phyloP scores from a whole-genome alignment of 192 early-diverging fungal genomes.

The Gryganskiella cystojenkinii region DNA sequence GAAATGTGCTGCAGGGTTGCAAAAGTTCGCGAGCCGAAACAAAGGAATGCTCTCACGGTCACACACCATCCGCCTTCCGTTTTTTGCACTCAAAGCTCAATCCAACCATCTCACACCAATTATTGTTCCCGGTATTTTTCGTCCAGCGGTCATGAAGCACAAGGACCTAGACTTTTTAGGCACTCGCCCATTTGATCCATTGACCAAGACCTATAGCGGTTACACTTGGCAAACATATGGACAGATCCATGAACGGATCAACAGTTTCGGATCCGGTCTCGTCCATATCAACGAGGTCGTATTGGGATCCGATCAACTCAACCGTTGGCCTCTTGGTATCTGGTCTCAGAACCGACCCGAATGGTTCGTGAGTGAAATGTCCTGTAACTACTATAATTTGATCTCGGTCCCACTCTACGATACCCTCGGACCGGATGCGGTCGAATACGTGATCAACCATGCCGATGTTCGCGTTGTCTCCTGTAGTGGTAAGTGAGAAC shows the following conservation, averaged over 20 bases:
- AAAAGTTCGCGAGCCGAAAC: too few species aligned
- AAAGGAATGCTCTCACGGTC: too few species aligned
- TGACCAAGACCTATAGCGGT: constrained; percentile 62
- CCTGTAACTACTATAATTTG: constrained; percentile 64
- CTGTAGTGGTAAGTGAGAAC: constrained; percentile 51
- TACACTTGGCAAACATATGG: constrained; percentile 77
- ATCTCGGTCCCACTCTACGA: constrained; percentile 86
- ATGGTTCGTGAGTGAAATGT: constrained; percentile 76
- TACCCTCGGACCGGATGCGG: constrained; percentile 82
- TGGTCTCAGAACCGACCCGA: constrained; percentile 79
- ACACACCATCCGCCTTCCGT: too few species aligned
- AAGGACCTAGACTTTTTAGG: constrained; percentile 49
- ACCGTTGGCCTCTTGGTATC: constrained; percentile 65
- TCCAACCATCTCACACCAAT: too few species aligned
- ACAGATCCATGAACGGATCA: constrained; percentile 62
- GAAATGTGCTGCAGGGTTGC: too few species aligned
- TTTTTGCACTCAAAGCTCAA: too few species aligned
- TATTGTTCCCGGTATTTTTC: too few species aligned
- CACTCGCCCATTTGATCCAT: constrained; percentile 60
- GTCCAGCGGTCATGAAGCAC: too few species aligned
- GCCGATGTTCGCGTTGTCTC: constrained; percentile 75
- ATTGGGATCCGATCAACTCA: neutral
- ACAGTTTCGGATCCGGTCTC: constrained; percentile 73
- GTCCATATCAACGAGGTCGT: constrained; percentile 47
- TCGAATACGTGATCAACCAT: constrained; percentile 88